A percentile compares a stretch with the other conserved stretches of the same genome.
Evolutionary conservation across 257 asterid species (phyloP).

Genomic region (Nicotiana attenuata): DNA sequence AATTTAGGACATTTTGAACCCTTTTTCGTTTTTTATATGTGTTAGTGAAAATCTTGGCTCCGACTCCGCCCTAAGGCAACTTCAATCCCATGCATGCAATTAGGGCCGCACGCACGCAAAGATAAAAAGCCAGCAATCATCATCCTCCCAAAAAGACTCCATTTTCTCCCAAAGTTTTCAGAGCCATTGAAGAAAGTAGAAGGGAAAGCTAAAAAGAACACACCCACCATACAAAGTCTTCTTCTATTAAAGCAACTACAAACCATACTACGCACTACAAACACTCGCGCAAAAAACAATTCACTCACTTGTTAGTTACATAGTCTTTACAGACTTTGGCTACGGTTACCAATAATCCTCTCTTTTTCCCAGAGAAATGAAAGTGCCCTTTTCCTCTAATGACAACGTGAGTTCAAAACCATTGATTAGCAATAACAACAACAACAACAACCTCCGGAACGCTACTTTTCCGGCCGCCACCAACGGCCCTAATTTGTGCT

Average conservation of each 20-base stretch:
- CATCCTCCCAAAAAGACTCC: slow-evolving; percentile 32
- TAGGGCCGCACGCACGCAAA: slow-evolving; percentile 20
- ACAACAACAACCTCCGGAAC: neutral
- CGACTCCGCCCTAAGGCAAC: no score
- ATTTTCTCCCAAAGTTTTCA: slow-evolving; percentile 5
- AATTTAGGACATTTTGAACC: no score
- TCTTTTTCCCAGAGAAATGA: slow-evolving; percentile 51
- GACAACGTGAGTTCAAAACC: slow-evolving; percentile 34
- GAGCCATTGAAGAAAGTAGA: slow-evolving; percentile 6
- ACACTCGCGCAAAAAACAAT: neutral
- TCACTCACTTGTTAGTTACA: neutral
- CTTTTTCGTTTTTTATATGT: no score
- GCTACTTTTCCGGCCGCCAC: slow-evolving; percentile 12
- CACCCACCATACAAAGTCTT: neutral
- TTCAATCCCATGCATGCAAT: neutral
- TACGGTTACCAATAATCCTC: slow-evolving; percentile 8
- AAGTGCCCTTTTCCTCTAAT: slow-evolving; percentile 67
- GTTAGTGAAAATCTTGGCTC: no score
- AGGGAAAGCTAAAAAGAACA: neutral
- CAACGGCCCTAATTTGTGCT: slow-evolving; percentile 19
- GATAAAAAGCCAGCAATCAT: slow-evolving; percentile 47
- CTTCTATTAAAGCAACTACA: slow-evolving; percentile 2
- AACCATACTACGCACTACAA: neutral
- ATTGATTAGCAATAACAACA: slow-evolving; percentile 10
- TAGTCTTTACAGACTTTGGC: neutral